Evolutionary conservation across 73 alveolate species (phyloP).

Genomic region (Paraurostyla sp.): DNA sequence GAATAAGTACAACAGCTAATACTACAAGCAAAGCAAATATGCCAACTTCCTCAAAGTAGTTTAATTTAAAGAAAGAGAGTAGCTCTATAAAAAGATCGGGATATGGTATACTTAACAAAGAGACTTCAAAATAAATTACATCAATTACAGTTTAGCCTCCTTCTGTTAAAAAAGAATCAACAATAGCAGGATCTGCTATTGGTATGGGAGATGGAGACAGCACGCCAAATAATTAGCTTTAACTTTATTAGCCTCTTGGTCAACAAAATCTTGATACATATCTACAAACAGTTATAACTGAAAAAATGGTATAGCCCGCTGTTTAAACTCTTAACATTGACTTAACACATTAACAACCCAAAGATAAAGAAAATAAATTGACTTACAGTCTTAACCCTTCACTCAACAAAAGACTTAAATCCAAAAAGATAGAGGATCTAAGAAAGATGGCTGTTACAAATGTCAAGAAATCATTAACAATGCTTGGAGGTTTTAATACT

Average conservation of each 20-base stretch:
- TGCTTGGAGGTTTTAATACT: neutral
- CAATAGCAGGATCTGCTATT: neutral
- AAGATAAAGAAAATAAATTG: neutral
- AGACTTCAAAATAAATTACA: neutral
- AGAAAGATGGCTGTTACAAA: slow-evolving; percentile 40
- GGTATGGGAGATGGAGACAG: too few species aligned
- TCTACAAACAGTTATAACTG: neutral
- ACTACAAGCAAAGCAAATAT: neutral
- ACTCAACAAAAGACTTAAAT: slow-evolving; percentile 13
- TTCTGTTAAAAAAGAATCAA: neutral
- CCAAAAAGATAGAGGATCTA: slow-evolving; percentile 51
- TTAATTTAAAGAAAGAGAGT: too few species aligned
- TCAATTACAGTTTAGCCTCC: slow-evolving; percentile 18
- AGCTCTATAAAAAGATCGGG: neutral
- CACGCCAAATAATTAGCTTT: too few species aligned
- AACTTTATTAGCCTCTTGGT: too few species aligned
- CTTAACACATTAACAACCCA: neutral
- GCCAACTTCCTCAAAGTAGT: neutral
- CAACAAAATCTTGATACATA: neutral
- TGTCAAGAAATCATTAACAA: slow-evolving; percentile 30
- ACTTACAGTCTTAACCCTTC: slow-evolving; percentile 44
- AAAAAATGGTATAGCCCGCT: neutral
- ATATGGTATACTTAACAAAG: neutral
- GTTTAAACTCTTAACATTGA: neutral
- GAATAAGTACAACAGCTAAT: neutral